These are phyloP conservation scores for Saturnispora saitoi DNA, from an alignment of 805 yeast genomes.

Conservation along the genomic window DNA sequence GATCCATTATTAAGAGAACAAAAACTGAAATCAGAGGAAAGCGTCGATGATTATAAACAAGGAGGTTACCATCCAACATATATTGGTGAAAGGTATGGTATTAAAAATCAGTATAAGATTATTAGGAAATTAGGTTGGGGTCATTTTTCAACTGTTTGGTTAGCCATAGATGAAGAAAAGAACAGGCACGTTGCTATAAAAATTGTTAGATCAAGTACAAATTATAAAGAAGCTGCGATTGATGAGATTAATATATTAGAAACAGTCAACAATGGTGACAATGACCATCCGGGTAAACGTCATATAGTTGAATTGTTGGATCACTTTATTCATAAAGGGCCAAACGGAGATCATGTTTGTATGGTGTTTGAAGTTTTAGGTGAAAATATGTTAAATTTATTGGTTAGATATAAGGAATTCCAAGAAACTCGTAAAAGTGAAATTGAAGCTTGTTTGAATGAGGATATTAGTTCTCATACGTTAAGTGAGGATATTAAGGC, in stretches of 20 bases:
- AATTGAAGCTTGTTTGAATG: constrained; percentile 10
- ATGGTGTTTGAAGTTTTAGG: constrained; percentile 63
- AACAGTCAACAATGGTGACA: constrained; percentile 22
- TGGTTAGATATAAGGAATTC: constrained; percentile 38
- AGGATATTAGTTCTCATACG: neutral
- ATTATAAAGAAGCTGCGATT: constrained; percentile 53
- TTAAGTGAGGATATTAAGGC: constrained; percentile 16
- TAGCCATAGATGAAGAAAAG: constrained; percentile 35
- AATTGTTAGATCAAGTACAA: constrained; percentile 45
- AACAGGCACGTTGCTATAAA: constrained; percentile 52
- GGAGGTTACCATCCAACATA: constrained; percentile 63
- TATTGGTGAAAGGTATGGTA: constrained; percentile 46
- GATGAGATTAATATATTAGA: constrained; percentile 51
- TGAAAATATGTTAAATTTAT: constrained; percentile 45
- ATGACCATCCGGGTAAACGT: constrained; percentile 40
- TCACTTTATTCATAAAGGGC: constrained; percentile 48
- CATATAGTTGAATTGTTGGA: constrained; percentile 48
- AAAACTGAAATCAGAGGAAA: constrained; percentile 38
- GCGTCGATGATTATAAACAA: constrained; percentile 39
- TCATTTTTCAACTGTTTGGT: constrained; percentile 66
- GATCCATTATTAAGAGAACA: constrained; percentile 18
- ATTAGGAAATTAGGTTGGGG: constrained; percentile 64
- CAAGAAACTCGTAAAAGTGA: constrained; percentile 26
- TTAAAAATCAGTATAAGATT: constrained; percentile 36
- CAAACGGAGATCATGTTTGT: constrained; percentile 56